Conservation (phyloP, 2,329 filamentous ascomycete genomes). For the Arthrinium puccinioides region DNA sequence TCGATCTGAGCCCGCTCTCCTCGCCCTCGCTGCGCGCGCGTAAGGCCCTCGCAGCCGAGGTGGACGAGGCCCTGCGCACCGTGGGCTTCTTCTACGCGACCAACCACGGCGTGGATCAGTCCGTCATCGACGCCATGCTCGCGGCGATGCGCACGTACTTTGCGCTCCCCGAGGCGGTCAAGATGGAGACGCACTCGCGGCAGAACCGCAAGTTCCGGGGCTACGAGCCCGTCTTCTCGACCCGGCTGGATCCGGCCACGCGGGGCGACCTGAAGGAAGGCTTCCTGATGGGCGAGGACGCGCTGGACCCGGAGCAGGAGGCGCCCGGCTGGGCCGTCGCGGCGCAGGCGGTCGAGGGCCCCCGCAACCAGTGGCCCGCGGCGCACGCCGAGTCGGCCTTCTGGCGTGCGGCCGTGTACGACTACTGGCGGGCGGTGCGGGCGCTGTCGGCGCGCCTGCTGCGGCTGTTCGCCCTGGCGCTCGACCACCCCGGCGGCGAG, state of each 20-base stretch:
- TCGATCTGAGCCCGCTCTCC: slow-evolving; percentile 3
- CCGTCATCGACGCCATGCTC: not conserved
- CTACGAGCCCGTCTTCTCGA: slow-evolving; percentile 7
- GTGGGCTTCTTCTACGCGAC: slow-evolving; percentile 7
- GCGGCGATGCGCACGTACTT: slow-evolving; percentile 4
- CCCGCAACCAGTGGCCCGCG: slow-evolving; percentile 6
- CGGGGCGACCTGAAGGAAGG: slow-evolving; percentile 6
- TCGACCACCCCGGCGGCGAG: slow-evolving; percentile 1
- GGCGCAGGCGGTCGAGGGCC: slow-evolving; percentile 1
- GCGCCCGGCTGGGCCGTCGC: not conserved
- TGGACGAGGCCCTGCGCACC: slow-evolving; percentile 1
- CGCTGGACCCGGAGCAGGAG: slow-evolving; percentile 3
- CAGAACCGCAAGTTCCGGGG: slow-evolving; percentile 6
- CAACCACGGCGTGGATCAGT: slow-evolving; percentile 2
- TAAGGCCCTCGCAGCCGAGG: not conserved
- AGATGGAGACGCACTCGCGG: slow-evolving; percentile 5
- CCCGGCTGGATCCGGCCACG: slow-evolving; percentile 5
- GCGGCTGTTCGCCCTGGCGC: slow-evolving; percentile 3
- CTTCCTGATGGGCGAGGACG: slow-evolving; percentile 7
- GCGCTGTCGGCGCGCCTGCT: slow-evolving; percentile 2
- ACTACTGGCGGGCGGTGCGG: slow-evolving; percentile 1
- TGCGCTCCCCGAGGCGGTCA: slow-evolving; percentile 1
- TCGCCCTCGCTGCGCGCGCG: not conserved
- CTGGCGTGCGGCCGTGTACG: slow-evolving; percentile 4
- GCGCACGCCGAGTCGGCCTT: slow-evolving; percentile 1